Evolutionary conservation across 2,329 filamentous ascomycete genomes (phyloP).

Genomic region (Cordyceps cateniannulata): DNA sequence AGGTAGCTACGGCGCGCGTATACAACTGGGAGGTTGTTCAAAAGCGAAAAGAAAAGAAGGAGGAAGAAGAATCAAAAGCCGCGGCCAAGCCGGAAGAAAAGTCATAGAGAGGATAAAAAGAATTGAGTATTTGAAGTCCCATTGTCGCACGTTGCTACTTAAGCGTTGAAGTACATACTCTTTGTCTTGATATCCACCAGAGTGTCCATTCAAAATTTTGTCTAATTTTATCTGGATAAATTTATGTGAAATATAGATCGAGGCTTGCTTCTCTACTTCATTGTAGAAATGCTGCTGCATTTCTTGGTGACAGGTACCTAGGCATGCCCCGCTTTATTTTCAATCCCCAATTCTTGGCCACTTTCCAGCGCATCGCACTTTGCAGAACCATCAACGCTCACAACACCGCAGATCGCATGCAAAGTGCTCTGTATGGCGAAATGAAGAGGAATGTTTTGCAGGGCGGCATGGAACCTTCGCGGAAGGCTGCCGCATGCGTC

Average conservation of each 20-base stretch:
- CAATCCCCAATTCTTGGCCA: neutral
- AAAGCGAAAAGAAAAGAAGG: constrained; percentile 81
- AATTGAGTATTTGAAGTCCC: constrained; percentile 14
- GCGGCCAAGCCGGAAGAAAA: constrained; percentile 31
- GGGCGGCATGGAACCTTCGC: constrained; percentile 26
- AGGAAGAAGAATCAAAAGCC: constrained; percentile 43
- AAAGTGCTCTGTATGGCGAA: constrained; percentile 9
- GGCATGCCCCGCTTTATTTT: constrained; percentile 4
- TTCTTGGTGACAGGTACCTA: neutral
- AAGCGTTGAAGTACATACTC: neutral
- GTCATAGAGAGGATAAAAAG: constrained; percentile 15
- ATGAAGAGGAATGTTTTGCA: constrained; percentile 33
- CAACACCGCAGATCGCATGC: neutral
- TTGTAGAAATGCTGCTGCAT: neutral
- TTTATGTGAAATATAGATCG: too few relatives aligned
- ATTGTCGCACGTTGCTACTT: neutral
- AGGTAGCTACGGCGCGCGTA: constrained; percentile 92
- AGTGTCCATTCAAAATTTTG: neutral
- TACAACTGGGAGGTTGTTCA: constrained; percentile 99
- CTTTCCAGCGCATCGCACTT: neutral
- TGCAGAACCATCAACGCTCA: neutral
- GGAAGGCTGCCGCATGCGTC: constrained; percentile 20
- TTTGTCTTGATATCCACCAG: neutral
- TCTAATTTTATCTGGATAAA: too few relatives aligned
- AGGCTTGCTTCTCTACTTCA: too few relatives aligned